These are phyloP conservation scores for Paramarasmius palmivorus DNA, from an alignment of 1,284 basidiomycete species.

Conservation along the genomic window DNA sequence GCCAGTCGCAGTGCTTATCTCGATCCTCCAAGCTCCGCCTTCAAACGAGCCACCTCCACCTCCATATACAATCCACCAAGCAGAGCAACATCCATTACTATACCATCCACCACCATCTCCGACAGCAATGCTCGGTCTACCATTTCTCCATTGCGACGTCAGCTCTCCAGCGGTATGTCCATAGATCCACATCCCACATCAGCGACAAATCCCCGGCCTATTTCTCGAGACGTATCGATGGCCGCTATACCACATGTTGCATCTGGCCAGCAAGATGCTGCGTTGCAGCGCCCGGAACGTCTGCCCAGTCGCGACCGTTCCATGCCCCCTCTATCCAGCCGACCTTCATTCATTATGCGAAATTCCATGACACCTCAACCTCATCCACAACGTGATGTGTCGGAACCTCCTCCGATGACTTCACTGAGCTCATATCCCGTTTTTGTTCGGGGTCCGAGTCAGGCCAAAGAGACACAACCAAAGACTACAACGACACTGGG, in stretches of 20 bases:
- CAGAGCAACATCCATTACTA: conserved; percentile 38
- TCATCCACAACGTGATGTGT: conserved; percentile 55
- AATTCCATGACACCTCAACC: conserved; percentile 58
- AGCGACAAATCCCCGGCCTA: conserved; percentile 29
- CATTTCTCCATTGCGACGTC: conserved; percentile 34
- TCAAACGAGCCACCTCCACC: conserved; percentile 30
- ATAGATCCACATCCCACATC: conserved; percentile 50
- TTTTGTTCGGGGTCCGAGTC: conserved; percentile 63
- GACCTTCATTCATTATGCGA: conserved; percentile 60
- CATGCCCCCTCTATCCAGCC: conserved; percentile 38
- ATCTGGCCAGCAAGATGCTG: conserved; percentile 24
- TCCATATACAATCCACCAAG: conserved; percentile 26
- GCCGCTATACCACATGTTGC: conserved; percentile 20
- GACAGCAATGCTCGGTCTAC: conserved; percentile 37
- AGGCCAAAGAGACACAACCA: conserved; percentile 33
- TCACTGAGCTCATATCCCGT: conserved; percentile 60
- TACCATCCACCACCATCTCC: conserved; percentile 28
- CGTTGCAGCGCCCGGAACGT: conserved; percentile 20
- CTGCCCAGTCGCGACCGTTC: conserved; percentile 27
- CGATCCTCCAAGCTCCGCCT: conserved; percentile 53
- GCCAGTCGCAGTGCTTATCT: conserved; percentile 42
- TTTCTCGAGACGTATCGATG: conserved; percentile 42
- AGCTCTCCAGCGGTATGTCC: conserved; percentile 57
- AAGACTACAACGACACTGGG: conserved; percentile 53
- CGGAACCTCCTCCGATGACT: conserved; percentile 69